Base-by-base conservation (phyloP, 768 basidiomycete species). In the Filobasidium wieringae region DNA sequence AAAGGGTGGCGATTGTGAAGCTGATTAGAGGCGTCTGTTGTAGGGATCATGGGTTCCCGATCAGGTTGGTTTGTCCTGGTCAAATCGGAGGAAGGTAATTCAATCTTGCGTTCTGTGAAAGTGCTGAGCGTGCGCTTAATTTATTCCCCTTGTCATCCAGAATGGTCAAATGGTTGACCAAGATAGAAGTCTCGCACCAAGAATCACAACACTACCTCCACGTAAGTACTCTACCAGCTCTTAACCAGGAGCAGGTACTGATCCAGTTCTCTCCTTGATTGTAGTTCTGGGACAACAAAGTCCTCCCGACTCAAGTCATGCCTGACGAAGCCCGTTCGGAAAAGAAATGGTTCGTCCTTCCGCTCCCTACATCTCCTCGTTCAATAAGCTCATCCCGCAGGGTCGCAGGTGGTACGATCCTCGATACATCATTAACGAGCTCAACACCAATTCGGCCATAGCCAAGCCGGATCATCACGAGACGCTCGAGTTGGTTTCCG, bases 31-130 rank as follows among this genome's bases (percentile, higher is more conserved):
- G 19, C n/a, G 22, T 14, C 43, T 19, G 3, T 26, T 19, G 43
- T 14, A 47, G 43, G 5, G 83, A 84, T 62, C 83, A 85, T 59
- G 83, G 83, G 11, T 82, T 77, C 62, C 83, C 83, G 0, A 64
- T 84, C n/a, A 77, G 83, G n/a, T 68, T 83, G 4, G 75, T 84
- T 58, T 76, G 84, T 0, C 82, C 83, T 0, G 80, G 80, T 4
- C 79, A 82, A 55, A 83, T 84, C 41, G 83, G 83, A 26, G 83
- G 81, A 4, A 74, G 43, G 43, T 47, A 5, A 47, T 6, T 24
- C n/a, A 26, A 80, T 27, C 78, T 77, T 27, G 80, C n/a, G n/a
- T n/a, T n/a, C n/a, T n/a, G n/a, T n/a, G n/a, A n/a, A n/a, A n/a
- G n/a, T n/a, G n/a, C n/a, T n/a, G n/a, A n/a, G n/a, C n/a, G n/a